Base-by-base conservation (phyloP, 208 protist species). In the Acanthamoeba royreba region DNA sequence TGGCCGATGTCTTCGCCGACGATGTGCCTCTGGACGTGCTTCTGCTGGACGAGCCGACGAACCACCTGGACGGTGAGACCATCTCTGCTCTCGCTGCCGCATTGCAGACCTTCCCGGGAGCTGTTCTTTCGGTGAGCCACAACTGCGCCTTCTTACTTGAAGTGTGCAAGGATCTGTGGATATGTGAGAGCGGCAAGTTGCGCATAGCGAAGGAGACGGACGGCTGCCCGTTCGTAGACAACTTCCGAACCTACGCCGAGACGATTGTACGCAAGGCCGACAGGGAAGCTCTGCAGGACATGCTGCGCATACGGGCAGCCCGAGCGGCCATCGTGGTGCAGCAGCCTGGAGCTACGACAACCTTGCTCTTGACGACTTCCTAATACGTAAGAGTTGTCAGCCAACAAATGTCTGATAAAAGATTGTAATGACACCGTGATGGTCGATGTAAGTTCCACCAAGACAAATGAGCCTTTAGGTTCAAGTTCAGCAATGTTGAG, bases 41-140 rank as follows among this genome's bases (percentile, higher is more conserved):
- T 40, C 87, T 97, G 25, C 96, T 99, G 5, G 99, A 99, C 96
- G 98, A 99, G 96, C 98, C 98, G 11, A 99, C 98, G 13, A 99
- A 99, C 96, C 98, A 99, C 90, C 97, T 99, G 1, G 99, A 99
- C 96, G 43, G 95, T 25, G 95, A 97, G 63, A 96, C 90, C 49
- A 63, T 93, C 7, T n/a, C 83, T 5, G 94, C 94, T 22, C 93
- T 95, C 15, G 58, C 93, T 15, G 61, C 49, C 8, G 92, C 93
- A 3, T 47, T 94, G 42, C 2, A 55, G 52, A 86, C 90, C 55
- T 95, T 95, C 93, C 63, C 93, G 19, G 94, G 94, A n/a, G 94
- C 94, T 0, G 91, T 95, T 22, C 33, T 95, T 4, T 63, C 90
- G 4, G 91, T 95, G n/a, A 95, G 93, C 58, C 94, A 95, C 89